Evolutionary conservation across 306 rosid genomes (phyloP), one percentile per base, ranked within the genome.

Genomic region (Luffa acutangula): DNA sequence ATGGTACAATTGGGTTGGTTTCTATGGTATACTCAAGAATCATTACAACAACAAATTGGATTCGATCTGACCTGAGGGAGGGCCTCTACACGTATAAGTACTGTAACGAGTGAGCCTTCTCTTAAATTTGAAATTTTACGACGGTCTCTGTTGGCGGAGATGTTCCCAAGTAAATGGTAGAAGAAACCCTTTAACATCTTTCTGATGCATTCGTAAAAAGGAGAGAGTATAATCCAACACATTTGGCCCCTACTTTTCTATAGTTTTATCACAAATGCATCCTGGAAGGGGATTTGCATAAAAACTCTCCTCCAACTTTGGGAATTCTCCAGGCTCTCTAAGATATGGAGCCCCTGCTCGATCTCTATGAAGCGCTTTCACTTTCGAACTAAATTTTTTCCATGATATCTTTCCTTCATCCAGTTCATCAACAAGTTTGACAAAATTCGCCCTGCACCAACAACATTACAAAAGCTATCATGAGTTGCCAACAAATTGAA

Each of bases 271-370:
- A 80, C 96, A 93, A 78, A 95, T 91, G 85, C 99, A 95, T 46
- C 92, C 97, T 0, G 97, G 97, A 42, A 80, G 66, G 54, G 99
- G 97, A 85, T 95, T 95, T 78, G 98, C 96, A 76, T 90, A 93
- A 81, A 95, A 95, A 84, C 99, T 93, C 84, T 95, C 99, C 90
- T 95, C 99, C 83, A 89, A 86, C 88, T 93, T 95, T 3, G 99
- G 96, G 87, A 87, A 88, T 74, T 95, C 98, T 71, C 99, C 99
- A 9, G 82, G 9, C 85, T 89, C 91, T 81, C 98, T 89, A 20
- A 13, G 75, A 80, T 90, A 91, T 31, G 99, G 99, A 72, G 91
- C 92, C 52, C 99, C 97, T 4, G 59, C 86, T 56, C 89, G 90
- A 81, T 90, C 92, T 77, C 2, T n/a, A 58, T 91, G 99, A 87